Conservation (phyloP, 441 rosid genomes). For the Pelargonium cotyledonis region DNA sequence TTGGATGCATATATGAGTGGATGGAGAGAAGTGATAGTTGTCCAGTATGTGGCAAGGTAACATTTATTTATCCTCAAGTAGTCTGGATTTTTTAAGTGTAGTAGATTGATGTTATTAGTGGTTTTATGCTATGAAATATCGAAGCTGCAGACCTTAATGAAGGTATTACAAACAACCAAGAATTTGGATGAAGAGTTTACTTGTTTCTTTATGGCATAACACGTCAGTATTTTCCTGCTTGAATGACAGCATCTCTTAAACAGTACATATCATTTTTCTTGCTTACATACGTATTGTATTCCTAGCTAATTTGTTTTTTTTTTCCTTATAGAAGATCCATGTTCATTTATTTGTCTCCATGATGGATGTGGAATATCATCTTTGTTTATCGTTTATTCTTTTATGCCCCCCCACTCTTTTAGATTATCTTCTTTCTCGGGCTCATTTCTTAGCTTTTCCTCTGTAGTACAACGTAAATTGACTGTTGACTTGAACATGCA, state of each 20-base stretch:
- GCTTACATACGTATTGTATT: neutral
- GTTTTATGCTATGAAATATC: neutral
- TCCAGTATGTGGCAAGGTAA: constrained; percentile 83
- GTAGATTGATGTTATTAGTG: neutral
- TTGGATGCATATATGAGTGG: constrained; percentile 75
- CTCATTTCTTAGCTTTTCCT: too few relatives aligned
- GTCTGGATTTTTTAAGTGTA: neutral
- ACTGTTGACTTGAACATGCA: too few relatives aligned
- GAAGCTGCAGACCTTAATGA: neutral
- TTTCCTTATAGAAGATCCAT: too few relatives aligned
- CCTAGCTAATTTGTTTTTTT: too few relatives aligned
- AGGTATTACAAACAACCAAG: neutral
- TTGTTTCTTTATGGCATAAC: neutral
- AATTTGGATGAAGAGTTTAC: neutral
- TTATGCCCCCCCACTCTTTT: too few relatives aligned
- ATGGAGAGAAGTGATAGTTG: constrained; percentile 75
- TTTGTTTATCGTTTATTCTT: too few relatives aligned
- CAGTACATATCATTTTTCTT: neutral
- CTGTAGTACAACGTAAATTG: too few relatives aligned
- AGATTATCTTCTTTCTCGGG: too few relatives aligned
- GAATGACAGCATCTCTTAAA: neutral
- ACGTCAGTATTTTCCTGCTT: neutral
- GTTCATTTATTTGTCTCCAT: too few relatives aligned
- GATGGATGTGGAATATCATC: too few relatives aligned
- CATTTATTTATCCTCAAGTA: neutral